Evolutionary conservation across 2,329 filamentous ascomycete species (phyloP), one percentile per base, ranked within the genome.

Genomic region (Neurospora sp.): DNA sequence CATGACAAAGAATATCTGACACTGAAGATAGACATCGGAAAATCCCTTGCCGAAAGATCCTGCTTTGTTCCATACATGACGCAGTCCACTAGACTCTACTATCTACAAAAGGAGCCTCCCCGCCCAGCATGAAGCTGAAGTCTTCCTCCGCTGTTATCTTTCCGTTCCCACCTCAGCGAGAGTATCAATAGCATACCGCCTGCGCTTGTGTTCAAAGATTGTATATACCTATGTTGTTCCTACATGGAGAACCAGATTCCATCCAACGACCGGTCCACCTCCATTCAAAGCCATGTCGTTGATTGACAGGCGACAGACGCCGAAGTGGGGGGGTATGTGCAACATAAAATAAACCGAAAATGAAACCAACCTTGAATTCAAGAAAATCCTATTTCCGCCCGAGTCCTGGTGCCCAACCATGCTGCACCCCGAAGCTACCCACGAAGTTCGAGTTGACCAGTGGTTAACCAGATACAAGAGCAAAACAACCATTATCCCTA

Each of bases 291-390:
- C n/a, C 65, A 23, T 66, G 65, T 52, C 37, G 57, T 40, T 70
- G 57, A 67, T 19, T 71, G 52, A 67, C 68, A 71, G 66, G 69
- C 70, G 72, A 69, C 65, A 72, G 62, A 19, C 69, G 74, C 71
- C 73, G 70, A 62, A 62, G 28, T 36, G 68, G 66, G 70, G 73
- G 73, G 74, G 74, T 75, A 74, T 74, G 73, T 73, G 69, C 69
- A 69, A 68, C 71, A 69, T 71, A 57, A 70, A 71, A 71, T 67
- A 62, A 70, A 57, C 69, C 52, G 69, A 67, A 62, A 69, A 70
- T 70, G 68, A 67, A 69, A 70, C 69, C 67, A 67, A 52, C 38
- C 38, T 40, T 70, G 39, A 71, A 71, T 57, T 70, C 33, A 62
- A 70, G 43, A 66, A 69, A 70, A 62, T 62, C 52, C 52, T 62